phyloP scores from a whole-genome alignment of 768 basidiomycete genomes.

The Pleurotus tuoliensis region DNA sequence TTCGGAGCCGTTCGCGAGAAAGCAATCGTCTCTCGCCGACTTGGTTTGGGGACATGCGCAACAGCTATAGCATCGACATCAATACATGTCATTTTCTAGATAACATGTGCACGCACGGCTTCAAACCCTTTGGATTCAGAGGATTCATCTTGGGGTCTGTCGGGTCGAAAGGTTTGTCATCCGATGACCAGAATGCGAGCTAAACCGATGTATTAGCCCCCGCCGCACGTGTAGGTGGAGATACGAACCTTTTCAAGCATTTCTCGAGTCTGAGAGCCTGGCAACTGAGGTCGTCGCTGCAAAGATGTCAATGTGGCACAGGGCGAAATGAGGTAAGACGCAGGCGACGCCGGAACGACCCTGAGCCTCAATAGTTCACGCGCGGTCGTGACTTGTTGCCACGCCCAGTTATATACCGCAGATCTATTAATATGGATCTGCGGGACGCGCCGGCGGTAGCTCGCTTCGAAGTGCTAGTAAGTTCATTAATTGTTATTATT shows the following conservation, averaged over 20 bases:
- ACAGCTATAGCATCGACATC: conserved; percentile 50
- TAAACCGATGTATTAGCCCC: conserved; percentile 14
- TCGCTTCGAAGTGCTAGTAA: too few species aligned
- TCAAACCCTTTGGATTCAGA: conserved; percentile 89
- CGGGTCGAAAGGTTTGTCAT: conserved; percentile 55
- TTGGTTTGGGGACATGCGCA: conserved; percentile 97
- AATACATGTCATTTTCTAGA: background rate
- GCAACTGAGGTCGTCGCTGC: background rate
- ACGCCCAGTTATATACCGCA: too few species aligned
- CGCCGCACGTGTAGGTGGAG: background rate
- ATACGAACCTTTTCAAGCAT: conserved; percentile 42
- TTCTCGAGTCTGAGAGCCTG: background rate
- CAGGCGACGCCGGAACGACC: background rate
- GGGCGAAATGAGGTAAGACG: background rate
- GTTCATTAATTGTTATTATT: too few species aligned
- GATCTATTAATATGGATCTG: too few species aligned
- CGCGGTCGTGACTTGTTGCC: background rate
- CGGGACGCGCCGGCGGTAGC: too few species aligned
- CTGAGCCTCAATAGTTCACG: background rate
- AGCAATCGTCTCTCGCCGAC: conserved; percentile 89
- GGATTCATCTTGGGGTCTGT: conserved; percentile 82
- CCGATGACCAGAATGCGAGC: conserved; percentile 54
- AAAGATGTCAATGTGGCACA: background rate
- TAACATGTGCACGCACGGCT: conserved; percentile 63
- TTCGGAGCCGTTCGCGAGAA: conserved; percentile 67